Percentiles rank a stretch among this genome's conserved stretches.
Conservation (phyloP, 345 rosid genomes). For the Durio zibethinus region DNA sequence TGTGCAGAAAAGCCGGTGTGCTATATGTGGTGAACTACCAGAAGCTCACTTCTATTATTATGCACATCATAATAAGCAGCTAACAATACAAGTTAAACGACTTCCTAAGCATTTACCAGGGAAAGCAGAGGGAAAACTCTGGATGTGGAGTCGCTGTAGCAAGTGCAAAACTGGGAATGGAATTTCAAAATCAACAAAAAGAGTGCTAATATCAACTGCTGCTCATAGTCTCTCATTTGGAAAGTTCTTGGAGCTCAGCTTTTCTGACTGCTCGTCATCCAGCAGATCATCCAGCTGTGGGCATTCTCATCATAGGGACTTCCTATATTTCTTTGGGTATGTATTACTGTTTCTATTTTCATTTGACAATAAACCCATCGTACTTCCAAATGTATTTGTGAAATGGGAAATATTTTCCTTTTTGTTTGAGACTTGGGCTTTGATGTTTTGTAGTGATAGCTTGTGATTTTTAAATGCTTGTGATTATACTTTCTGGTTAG, state of each 20-base stretch:
- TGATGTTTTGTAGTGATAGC: not conserved
- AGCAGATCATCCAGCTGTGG: constrained; percentile 62
- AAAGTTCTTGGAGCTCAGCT: constrained; percentile 92
- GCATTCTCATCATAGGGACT: constrained; percentile 75
- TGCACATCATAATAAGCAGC: constrained; percentile 79
- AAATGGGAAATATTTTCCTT: not conserved
- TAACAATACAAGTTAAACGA: constrained; percentile 65
- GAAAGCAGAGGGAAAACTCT: constrained; percentile 70
- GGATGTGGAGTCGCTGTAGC: constrained; percentile 98
- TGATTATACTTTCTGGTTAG: not conserved
- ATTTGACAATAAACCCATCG: not conserved
- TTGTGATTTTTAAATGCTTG: not conserved
- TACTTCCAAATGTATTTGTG: not conserved
- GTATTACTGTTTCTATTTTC: constrained; percentile 15
- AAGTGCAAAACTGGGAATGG: constrained; percentile 62
- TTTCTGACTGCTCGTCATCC: constrained; percentile 47
- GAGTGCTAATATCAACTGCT: constrained; percentile 71
- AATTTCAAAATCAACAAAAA: constrained; percentile 57
- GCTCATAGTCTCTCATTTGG: constrained; percentile 85
- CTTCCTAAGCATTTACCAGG: constrained; percentile 53
- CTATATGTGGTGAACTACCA: constrained; percentile 56
- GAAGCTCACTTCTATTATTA: constrained; percentile 79
- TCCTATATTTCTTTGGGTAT: constrained; percentile 94
- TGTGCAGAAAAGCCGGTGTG: constrained; percentile 67
- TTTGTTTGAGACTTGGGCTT: not conserved